Evolutionary conservation across 148 eudicot genomes (phyloP).

Genomic region (Chenopodium berlandieri): DNA sequence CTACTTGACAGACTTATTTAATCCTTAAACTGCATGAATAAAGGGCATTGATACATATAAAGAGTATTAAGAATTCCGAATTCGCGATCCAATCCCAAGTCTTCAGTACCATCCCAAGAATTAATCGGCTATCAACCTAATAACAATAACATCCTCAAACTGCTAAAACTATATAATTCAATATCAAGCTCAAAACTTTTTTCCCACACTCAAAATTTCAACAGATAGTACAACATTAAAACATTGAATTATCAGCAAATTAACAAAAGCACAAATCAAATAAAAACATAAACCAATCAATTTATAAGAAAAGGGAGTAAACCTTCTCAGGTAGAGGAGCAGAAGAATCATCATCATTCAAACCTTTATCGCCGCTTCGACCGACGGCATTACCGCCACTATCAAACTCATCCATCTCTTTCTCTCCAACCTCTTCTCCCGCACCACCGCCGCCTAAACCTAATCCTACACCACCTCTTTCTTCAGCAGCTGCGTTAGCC

Average conservation of each 20-base stretch:
- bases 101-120: neutral
- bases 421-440: constrained; percentile 37
- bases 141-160: neutral
- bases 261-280: neutral
- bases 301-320: neutral
- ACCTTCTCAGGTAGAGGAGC: constrained; percentile 80
- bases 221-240: neutral
- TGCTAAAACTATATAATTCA: neutral
- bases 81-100: neutral
- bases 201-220: neutral
- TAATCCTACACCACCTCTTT: constrained; percentile 26
- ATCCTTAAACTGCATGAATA: neutral
- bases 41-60: neutral
- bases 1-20: neutral
- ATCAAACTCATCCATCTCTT: constrained; percentile 60
- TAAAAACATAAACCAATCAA: neutral
- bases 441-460: constrained; percentile 18
- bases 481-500: constrained; percentile 13
- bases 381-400: constrained; percentile 52
- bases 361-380: constrained; percentile 41
- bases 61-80: no score
- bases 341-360: constrained; percentile 59
- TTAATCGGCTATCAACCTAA: neutral
- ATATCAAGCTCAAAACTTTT: neutral
- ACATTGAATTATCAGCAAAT: neutral